Base-by-base conservation (phyloP, 208 protist genomes). In the Acanthamoeba royreba region DNA sequence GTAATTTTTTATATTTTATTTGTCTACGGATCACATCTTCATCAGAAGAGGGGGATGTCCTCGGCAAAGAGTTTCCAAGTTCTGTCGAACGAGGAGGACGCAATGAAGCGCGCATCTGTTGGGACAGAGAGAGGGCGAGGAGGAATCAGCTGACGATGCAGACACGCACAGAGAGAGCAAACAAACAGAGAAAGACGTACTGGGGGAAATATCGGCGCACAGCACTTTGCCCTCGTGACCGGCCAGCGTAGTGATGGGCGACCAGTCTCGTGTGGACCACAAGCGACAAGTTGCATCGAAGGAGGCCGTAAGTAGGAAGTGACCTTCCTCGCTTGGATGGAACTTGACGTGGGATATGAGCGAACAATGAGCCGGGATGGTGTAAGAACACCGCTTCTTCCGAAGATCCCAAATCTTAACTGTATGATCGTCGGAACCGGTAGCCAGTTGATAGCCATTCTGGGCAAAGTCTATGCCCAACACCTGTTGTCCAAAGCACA, bases 371-470 rank as follows among this genome's bases (percentile, higher is more conserved):
- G 97, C 97, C 0, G 95, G 94, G 2, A 98, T 79, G 38, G 90
- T 95, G 79, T 95, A 95, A 0, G 61, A 25, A 28, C 52, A 87
- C 28, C 88, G n/a, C 40, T 72, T 77, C 77, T 96, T 96, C 28
- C 97, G 94, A 31, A 97, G 47, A 43, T 98, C 97, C 97, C 97
- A 98, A 9, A 98, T 77, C 0, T 89, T 77, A 0, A 97, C 90
- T 11, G 95, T 93, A 42, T 97, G 94, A 42, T 97, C 97, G 43
- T 96, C 96, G 19, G 63, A 69, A 2, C 93, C 92, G 1, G 92
- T 96, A 8, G 96, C 95, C 15, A 97, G 13, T 13, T 93, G 85
- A 40, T 88, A 95, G 2, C 96, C 95, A 61, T 97, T 94, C 17
- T 95, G 94, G 15, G 96, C 91, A 81, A 95, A 96, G 83, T 97